phyloP scores from a whole-genome alignment of 2,329 filamentous ascomycete species.

The Purpureocillium lavendulum region DNA sequence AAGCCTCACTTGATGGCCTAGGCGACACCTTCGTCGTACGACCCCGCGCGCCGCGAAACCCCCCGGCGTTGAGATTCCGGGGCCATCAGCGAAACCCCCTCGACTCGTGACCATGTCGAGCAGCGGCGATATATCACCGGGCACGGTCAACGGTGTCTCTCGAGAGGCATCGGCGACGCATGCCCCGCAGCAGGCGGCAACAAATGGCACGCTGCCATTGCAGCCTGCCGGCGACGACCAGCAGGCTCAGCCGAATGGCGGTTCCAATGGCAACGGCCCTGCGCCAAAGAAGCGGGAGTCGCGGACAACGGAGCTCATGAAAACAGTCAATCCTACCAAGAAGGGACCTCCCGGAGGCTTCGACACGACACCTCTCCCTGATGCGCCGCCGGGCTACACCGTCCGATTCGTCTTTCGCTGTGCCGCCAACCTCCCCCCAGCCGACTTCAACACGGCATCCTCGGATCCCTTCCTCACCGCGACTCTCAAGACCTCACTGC shows the following conservation, averaged over 20 bases:
- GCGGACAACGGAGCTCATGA: no score
- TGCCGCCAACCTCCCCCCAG: slow-evolving; percentile 72
- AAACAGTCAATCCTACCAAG: slow-evolving; percentile 7
- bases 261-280: no score
- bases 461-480: slow-evolving; percentile 79
- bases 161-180: neutral
- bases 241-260: slow-evolving; percentile 5
- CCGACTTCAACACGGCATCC: slow-evolving; percentile 67
- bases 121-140: no score
- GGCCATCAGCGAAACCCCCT: no score
- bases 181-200: neutral
- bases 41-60: no score
- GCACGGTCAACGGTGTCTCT: no score
- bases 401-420: slow-evolving; percentile 77
- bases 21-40: no score
- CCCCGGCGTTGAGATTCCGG: no score
- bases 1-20: no score
- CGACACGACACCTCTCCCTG: slow-evolving; percentile 69
- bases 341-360: slow-evolving; percentile 63
- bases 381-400: slow-evolving; percentile 70
- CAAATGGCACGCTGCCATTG: no score
- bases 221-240: slow-evolving; percentile 2
- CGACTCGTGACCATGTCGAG: no score
- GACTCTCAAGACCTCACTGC: slow-evolving; percentile 63
- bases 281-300: no score